Evolutionary conservation across 768 basidiomycete species (phyloP).

Genomic region (Astraeus odoratus): DNA sequence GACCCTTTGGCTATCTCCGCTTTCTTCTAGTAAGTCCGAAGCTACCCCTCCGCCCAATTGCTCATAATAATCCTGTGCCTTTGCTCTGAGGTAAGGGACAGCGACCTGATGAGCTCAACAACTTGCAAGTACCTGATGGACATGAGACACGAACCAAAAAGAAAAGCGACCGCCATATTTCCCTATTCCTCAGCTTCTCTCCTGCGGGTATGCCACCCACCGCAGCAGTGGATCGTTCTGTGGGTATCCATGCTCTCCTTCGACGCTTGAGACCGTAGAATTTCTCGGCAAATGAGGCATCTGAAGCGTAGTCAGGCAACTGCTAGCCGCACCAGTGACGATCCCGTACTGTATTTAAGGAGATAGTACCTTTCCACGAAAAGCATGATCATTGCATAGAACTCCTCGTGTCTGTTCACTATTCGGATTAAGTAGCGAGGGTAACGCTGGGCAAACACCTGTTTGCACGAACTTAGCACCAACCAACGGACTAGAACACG

Average conservation of each 20-base stretch:
- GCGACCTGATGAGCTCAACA: constrained; percentile 45
- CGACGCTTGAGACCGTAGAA: constrained; percentile 91
- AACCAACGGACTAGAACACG: neutral
- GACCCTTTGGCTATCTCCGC: constrained; percentile 35
- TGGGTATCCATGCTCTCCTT: constrained; percentile 62
- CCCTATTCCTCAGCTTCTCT: constrained; percentile 58
- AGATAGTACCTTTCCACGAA: constrained; percentile 90
- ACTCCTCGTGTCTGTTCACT: constrained; percentile 94
- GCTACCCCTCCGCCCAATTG: constrained; percentile 76
- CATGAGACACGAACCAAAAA: constrained; percentile 57
- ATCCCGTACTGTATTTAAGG: constrained; percentile 65
- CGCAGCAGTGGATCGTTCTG: constrained; percentile 58
- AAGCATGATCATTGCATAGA: constrained; percentile 85
- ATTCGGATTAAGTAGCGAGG: constrained; percentile 88
- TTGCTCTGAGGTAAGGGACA: constrained; percentile 83
- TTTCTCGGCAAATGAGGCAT: constrained; percentile 91
- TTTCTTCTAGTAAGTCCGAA: constrained; percentile 57
- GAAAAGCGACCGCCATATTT: constrained; percentile 70
- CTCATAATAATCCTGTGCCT: constrained; percentile 88
- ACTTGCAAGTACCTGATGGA: neutral
- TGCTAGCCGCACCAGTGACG: neutral
- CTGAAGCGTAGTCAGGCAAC: constrained; percentile 34
- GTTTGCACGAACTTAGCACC: constrained; percentile 1
- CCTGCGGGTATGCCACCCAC: constrained; percentile 58
- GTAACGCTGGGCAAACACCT: constrained; percentile 94